Base-by-base conservation (phyloP, 2,329 filamentous ascomycete species). In the Colletotrichum costaricense region DNA sequence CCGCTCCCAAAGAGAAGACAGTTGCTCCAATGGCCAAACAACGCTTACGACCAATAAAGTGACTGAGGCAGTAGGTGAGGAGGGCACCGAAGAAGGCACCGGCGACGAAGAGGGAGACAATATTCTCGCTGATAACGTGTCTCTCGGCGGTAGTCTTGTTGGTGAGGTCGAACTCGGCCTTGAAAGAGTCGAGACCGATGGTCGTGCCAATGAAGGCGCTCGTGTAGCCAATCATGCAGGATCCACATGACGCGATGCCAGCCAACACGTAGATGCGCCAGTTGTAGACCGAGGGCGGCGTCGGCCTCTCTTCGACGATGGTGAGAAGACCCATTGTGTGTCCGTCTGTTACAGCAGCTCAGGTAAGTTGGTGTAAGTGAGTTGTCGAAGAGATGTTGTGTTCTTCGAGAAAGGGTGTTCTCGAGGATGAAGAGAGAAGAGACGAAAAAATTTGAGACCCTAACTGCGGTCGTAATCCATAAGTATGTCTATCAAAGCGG, bases 11-110 rank as follows among this genome's bases (percentile, higher is more conserved):
- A 85, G 76, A 78, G 55, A 79, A 79, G 4, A 70, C 74, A 22
- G 73, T 78, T 0, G 78, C 78, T 4, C 77, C 76, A 63, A 88
- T 81, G 5, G 77, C 72, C 16, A 93, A 82, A 62, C 86, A 88
- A 73, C 81, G 83, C 76, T 86, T 87, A 59, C 91, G 86, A 16
- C 90, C 91, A 73, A 88, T 83, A 78, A 86, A 91, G 80, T 89
- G 89, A 19, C 87, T 88, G n/a, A 87, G 84, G 2, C 85, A 85
- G 76, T 92, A 93, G 26, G 88, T 89, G 68, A 89, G 84, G 65
- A 92, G 84, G 1, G 91, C 88, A 14, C 92, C 92, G 74, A 93
- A 93, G 81, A 93, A 93, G 26, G 91, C 91, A 65, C 92, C 92
- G 11, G 91, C 92, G 79, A 93, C 91, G 80, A 92, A 93, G 58